Conservation (phyloP, 768 basidiomycete species). For the Aureoboletus auriporus region DNA sequence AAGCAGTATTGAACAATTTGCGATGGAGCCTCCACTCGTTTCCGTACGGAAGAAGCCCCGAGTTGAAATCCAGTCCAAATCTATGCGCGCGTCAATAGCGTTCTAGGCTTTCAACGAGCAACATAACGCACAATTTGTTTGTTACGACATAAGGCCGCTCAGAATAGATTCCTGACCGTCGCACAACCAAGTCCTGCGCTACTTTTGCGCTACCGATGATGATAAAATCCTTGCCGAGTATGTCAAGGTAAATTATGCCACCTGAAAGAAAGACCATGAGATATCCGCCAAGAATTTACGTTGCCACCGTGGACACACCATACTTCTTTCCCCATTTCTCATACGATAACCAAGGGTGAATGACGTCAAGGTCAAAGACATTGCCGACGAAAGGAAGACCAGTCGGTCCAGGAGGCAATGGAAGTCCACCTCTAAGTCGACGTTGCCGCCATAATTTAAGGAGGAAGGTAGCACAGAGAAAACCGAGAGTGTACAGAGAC, state of each 20-base stretch:
- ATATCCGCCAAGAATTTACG: not conserved
- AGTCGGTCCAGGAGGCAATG: conserved; percentile 50
- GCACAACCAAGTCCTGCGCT: conserved; percentile 23
- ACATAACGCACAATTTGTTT: conserved; percentile 16
- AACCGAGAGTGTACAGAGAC: conserved; percentile 2
- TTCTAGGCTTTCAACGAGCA: not conserved
- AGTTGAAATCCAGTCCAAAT: conserved; percentile 30
- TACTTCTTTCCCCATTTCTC: conserved; percentile 32
- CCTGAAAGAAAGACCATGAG: conserved; percentile 10
- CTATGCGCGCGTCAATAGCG: conserved; percentile 1
- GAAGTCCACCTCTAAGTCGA: conserved; percentile 13
- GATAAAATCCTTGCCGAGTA: conserved; percentile 27
- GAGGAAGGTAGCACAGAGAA: not conserved
- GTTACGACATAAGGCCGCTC: conserved; percentile 22
- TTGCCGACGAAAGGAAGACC: conserved; percentile 36
- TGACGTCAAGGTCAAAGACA: conserved; percentile 15
- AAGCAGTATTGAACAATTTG: conserved; percentile 16
- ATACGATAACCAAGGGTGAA: conserved; percentile 31
- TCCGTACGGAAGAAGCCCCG: conserved; percentile 28
- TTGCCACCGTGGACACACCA: conserved; percentile 17
- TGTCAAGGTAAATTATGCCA: conserved; percentile 20
- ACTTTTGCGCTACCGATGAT: conserved; percentile 20
- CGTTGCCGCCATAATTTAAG: conserved; percentile 11
- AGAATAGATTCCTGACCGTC: conserved; percentile 25
- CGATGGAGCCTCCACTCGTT: conserved; percentile 29